A percentile compares a stretch with the other conserved stretches of the same genome.
Evolutionary conservation across 352 stramenopile genomes (phyloP).

Genomic region (Elongisporangium anandrum): DNA sequence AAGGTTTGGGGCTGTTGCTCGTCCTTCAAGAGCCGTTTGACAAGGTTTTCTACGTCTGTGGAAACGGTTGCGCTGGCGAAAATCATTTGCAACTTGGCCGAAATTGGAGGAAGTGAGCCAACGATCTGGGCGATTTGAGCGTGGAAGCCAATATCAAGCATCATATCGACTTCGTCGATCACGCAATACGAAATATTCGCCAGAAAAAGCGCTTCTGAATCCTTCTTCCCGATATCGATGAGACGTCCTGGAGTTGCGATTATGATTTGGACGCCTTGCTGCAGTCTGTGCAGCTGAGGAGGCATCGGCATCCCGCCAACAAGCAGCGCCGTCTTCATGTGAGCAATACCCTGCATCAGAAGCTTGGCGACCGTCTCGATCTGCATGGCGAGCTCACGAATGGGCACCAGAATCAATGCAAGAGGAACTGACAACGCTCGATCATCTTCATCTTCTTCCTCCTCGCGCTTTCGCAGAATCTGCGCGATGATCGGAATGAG

Average conservation of each 20-base stretch:
- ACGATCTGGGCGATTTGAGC: slow-evolving; percentile 47
- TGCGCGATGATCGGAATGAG: slow-evolving; percentile 50
- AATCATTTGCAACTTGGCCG: slow-evolving; percentile 27
- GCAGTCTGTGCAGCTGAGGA: slow-evolving; percentile 57
- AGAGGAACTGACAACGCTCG: slow-evolving; percentile 8
- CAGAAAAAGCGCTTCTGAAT: slow-evolving; percentile 8
- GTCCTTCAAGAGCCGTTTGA: slow-evolving; percentile 25
- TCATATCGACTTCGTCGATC: slow-evolving; percentile 75
- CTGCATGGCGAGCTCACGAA: slow-evolving; percentile 72
- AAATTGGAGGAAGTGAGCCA: slow-evolving; percentile 14
- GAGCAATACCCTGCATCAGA: slow-evolving; percentile 43
- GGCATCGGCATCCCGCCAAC: slow-evolving; percentile 64
- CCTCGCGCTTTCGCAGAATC: slow-evolving; percentile 17
- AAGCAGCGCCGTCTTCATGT: slow-evolving; percentile 67
- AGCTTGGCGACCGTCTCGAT: slow-evolving; percentile 59
- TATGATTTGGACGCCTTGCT: slow-evolving; percentile 52
- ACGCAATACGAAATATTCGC: slow-evolving; percentile 43
- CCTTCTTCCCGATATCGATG: slow-evolving; percentile 27
- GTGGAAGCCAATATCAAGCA: slow-evolving; percentile 60
- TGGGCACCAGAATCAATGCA: slow-evolving; percentile 49
- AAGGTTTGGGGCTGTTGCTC: slow-evolving; percentile 11
- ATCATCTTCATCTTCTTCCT: slow-evolving; percentile 8
- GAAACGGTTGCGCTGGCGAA: slow-evolving; percentile 63
- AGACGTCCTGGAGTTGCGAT: slow-evolving; percentile 64
- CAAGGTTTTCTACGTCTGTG: slow-evolving; percentile 28